phyloP scores from a whole-genome alignment of 169 alveolate species.

The Perkinsus olseni region DNA sequence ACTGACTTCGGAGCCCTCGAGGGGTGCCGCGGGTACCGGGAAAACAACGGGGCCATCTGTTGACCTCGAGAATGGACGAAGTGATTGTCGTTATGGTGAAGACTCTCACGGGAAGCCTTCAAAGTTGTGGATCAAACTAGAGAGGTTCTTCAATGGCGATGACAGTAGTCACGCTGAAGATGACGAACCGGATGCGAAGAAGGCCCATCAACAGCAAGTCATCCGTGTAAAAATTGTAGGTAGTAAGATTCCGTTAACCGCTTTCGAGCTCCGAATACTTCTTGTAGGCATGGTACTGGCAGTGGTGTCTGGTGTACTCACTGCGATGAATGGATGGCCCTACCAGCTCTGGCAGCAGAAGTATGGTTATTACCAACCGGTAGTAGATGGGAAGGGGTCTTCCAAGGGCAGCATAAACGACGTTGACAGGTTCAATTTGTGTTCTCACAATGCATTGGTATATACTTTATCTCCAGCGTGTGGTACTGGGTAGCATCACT shows the following conservation, averaged over 20 bases:
- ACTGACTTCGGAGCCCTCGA: too few species aligned
- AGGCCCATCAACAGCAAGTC: not conserved
- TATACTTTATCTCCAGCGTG: not conserved
- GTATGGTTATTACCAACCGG: not conserved
- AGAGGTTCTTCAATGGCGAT: not conserved
- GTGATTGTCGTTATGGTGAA: not conserved
- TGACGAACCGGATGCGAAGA: not conserved
- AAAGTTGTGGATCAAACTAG: not conserved
- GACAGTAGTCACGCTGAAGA: not conserved
- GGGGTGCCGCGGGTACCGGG: too few species aligned
- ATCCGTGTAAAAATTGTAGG: not conserved
- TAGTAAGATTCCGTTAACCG: too few species aligned
- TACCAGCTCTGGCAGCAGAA: not conserved
- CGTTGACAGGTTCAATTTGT: not conserved
- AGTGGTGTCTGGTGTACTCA: not conserved
- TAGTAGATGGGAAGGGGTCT: not conserved
- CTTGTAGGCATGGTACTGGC: not conserved
- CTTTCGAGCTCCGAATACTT: not conserved
- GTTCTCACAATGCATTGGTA: not conserved
- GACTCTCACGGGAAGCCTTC: not conserved
- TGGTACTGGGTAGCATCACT: not conserved
- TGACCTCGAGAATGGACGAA: not conserved
- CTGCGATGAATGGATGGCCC: not conserved
- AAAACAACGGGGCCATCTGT: too few species aligned
- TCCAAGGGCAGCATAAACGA: not conserved